Conservation (phyloP, 2,329 filamentous ascomycete species). For the Cercospora nicotianae region DNA sequence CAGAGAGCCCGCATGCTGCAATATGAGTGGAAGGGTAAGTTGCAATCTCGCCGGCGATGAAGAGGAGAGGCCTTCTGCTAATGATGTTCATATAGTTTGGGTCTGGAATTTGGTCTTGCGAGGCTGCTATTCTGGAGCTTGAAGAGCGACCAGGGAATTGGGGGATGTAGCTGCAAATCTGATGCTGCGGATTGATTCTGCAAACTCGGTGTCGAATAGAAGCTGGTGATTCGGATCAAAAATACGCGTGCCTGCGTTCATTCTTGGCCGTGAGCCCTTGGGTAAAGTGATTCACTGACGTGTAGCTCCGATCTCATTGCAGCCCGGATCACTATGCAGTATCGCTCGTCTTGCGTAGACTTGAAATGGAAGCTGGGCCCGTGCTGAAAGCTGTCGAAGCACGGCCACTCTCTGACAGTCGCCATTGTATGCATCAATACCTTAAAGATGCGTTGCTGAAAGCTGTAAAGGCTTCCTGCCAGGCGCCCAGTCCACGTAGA, state of each 20-base stretch:
- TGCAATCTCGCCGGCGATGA: accelerated
- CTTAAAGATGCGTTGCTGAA: too few species aligned
- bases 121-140: background rate
- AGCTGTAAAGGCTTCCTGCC: too few species aligned
- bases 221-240: background rate
- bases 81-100: background rate
- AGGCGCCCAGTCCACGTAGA: background rate
- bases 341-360: background rate
- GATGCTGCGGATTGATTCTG: background rate
- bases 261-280: background rate
- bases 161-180: background rate
- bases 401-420: too few species aligned
- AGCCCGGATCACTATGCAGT: background rate
- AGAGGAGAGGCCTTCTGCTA: background rate
- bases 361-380: background rate
- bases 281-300: background rate
- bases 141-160: background rate
- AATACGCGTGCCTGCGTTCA: background rate
- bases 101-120: background rate
- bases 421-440: too few species aligned
- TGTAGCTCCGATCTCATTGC: background rate
- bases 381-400: background rate
- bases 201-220: background rate
- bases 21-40: background rate
- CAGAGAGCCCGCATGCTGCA: background rate